Base-by-base conservation (phyloP, 345 rosid species). In the Odontarrhena argentea region DNA sequence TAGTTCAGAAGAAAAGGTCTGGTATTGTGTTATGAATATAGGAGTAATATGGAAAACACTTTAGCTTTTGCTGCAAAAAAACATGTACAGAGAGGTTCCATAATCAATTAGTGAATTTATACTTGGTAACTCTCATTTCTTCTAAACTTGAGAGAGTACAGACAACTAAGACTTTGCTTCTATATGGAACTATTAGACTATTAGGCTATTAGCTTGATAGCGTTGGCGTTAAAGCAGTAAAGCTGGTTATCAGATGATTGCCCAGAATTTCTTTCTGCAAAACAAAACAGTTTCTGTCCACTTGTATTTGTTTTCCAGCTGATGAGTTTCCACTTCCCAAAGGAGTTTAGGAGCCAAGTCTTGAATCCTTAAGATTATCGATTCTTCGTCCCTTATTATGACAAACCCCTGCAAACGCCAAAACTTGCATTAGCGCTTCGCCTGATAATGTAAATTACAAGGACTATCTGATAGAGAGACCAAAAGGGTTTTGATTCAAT, bases 221-320 rank as follows among this genome's bases (percentile, higher is more conserved):
- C n/a, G n/a, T n/a, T n/a, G n/a, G n/a, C n/a, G n/a, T n/a, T n/a
- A n/a, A n/a, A n/a, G n/a, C n/a, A n/a, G n/a, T n/a, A n/a, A n/a
- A n/a, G n/a, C n/a, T 14, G 13, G 32, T 48, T 38, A 45, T 78
- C 69, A 82, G 44, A 82, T 61, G 56, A 87, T 70, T 14, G 86
- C 87, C 96, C 96, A 95, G 68, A 91, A 95, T 75, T 71, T 91
- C 79, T 89, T 95, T 65, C 91, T 79, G 73, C 97, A 86, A 25
- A 91, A 73, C 38, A 95, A 68, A 54, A 87, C 92, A 6, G 78
- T 69, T 57, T 89, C 99, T 55, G 51, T 68, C 77, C 59, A 76
- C 78, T 81, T 91, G 67, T 76, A 78, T 73, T 75, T 86, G 79
- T 85, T 86, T 49, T 80, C 63, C 10, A 88, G 76, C 59, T 61